Conservation (phyloP, 768 basidiomycete genomes). For the Lentinus tigrinus region DNA sequence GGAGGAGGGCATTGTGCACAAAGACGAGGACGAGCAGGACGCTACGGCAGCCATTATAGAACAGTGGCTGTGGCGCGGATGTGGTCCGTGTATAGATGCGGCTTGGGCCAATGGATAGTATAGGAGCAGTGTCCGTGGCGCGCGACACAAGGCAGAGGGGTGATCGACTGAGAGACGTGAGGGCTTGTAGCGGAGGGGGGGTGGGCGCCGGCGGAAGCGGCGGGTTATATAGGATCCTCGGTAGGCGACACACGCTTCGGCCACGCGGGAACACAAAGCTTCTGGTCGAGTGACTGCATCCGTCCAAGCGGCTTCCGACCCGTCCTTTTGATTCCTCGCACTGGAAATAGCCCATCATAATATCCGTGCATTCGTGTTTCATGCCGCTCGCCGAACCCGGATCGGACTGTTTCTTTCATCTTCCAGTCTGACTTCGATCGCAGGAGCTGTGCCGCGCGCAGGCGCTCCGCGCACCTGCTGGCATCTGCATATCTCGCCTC, state of each 20-base stretch:
- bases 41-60: constrained; percentile 12
- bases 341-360: neutral
- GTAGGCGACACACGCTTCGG: constrained; percentile 2
- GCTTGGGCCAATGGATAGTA: neutral
- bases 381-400: neutral
- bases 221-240: neutral
- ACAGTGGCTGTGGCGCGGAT: neutral
- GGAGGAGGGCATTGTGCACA: constrained; percentile 8
- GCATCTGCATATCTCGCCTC: neutral
- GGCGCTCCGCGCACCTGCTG: neutral
- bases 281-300: neutral
- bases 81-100: neutral
- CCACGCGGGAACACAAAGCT: constrained; percentile 11
- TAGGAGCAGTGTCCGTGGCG: neutral
- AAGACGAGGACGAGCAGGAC: constrained; percentile 8
- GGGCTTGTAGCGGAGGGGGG: too few relatives aligned
- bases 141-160: neutral
- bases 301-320: neutral
- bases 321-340: neutral
- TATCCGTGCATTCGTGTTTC: neutral
- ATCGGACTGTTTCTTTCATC: neutral
- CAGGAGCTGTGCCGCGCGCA: neutral
- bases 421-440: neutral
- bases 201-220: neutral
- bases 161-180: neutral